Conservation (phyloP, 2,329 filamentous ascomycete genomes). For the Epichloe hybrida region DNA sequence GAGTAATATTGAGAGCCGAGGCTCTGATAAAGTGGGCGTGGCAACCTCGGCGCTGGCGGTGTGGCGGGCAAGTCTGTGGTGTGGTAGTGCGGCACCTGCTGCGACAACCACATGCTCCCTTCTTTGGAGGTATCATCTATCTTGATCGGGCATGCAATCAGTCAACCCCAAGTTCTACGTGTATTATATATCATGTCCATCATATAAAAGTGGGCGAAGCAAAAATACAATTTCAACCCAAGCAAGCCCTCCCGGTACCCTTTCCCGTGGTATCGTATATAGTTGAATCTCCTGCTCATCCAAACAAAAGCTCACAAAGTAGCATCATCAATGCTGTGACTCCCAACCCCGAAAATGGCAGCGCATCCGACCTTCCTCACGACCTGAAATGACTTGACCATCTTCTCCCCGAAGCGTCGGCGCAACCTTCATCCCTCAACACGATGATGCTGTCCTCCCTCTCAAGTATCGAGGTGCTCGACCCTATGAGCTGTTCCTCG, state of each 20-base stretch:
- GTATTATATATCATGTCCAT: neutral
- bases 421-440: constrained; percentile 14
- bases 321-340: too few relatives aligned
- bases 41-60: neutral
- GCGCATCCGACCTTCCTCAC: neutral
- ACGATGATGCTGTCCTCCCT: constrained; percentile 29
- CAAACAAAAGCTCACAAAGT: neutral
- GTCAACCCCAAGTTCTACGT: too few relatives aligned
- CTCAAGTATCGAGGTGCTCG: constrained; percentile 21
- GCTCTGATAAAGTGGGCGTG: neutral
- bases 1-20: constrained; percentile 1
- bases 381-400: constrained; percentile 10
- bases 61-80: neutral
- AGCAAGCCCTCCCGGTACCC: neutral
- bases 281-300: neutral
- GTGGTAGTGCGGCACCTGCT: neutral
- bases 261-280: neutral
- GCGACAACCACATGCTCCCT: too few relatives aligned
- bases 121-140: too few relatives aligned
- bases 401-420: constrained; percentile 12
- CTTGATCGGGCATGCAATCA: too few relatives aligned
- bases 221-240: neutral
- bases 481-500: constrained; percentile 35
- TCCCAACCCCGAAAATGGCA: too few relatives aligned
- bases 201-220: neutral